Evolutionary conservation across 2,329 filamentous ascomycete genomes (phyloP), one percentile per base, ranked within the genome.

Genomic region (Ophiostoma perfectum): DNA sequence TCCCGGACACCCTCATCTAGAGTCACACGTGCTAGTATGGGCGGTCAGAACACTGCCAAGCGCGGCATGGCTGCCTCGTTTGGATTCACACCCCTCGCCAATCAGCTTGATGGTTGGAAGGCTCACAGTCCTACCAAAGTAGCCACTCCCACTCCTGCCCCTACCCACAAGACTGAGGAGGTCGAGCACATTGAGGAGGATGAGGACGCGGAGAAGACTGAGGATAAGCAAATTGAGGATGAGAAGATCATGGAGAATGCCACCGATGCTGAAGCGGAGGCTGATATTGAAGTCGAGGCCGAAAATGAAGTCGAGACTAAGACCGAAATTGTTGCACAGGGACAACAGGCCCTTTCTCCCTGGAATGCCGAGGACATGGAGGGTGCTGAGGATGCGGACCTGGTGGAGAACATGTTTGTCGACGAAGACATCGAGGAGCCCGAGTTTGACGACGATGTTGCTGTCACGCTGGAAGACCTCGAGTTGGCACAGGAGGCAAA

Each of bases 31-130:
- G 41, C 55, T 5, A 66, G 68, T 49, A 12, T 18, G 12, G 69
- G 75, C 70, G 67, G 75, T 72, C 71, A 72, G 70, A 73, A 77
- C 76, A 69, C 74, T 0, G 72, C 70, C 6, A 77, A 75, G 72
- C 73, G 73, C 18, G 69, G 70, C n/a, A 69, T 71, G 47, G 68
- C 66, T 60, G 72, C 68, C 63, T 67, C 68, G 71, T 75, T 85
- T 66, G 86, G 87, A 1, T 89, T 90, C 71, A 90, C 87, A 1
- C 86, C 88, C 38, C 78, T 92, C 49, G 86, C 86, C 4, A 80
- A 83, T 49, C 84, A 88, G 73, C 78, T 91, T 4, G 83, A 80
- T 69, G 81, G 82, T 38, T 92, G 90, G 89, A 82, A 83, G 71
- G 81, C 88, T 1, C 81, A 81, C 38, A 90, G 85, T 71, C 86